Conservation (phyloP, 208 protist genomes). For the Wallacemonas collosoma region DNA sequence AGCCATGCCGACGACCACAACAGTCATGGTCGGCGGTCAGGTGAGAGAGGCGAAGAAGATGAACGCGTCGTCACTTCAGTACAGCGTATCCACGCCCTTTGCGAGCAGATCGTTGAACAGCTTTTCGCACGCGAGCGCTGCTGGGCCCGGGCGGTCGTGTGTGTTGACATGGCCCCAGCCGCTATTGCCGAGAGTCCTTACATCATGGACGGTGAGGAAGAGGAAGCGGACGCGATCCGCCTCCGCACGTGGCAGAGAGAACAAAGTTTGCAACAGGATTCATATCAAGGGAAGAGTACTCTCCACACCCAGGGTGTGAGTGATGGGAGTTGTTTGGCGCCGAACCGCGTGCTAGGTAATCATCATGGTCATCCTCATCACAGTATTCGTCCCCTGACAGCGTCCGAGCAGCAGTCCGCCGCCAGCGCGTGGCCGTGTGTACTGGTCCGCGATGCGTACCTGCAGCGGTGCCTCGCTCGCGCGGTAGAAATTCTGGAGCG, state of each 20-base stretch:
- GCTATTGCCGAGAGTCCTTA: background rate
- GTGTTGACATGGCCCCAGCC: background rate
- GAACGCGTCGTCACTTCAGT: background rate
- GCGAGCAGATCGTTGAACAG: constrained; percentile 1
- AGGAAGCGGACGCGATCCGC: background rate
- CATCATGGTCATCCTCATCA: background rate
- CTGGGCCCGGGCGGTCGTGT: background rate
- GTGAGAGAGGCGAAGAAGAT: too few species aligned
- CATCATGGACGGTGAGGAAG: constrained; percentile 15
- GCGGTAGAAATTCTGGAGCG: constrained; percentile 9
- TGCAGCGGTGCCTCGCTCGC: constrained; percentile 7
- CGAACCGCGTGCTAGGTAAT: too few species aligned
- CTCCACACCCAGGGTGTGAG: too few species aligned
- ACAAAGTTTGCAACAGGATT: too few species aligned
- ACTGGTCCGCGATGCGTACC: constrained; percentile 7
- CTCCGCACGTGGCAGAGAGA: background rate
- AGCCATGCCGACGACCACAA: background rate
- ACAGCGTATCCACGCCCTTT: constrained; percentile 2
- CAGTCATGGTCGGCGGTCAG: background rate
- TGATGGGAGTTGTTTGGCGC: too few species aligned
- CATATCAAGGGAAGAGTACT: too few species aligned
- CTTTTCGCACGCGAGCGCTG: background rate
- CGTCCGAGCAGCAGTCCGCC: background rate
- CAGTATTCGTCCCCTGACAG: background rate
- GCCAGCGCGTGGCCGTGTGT: background rate